Percentiles rank a stretch among this genome's conserved stretches.
Evolutionary conservation across 2,329 filamentous ascomycete species (phyloP).

Genomic region (Verticillium isaacii): DNA sequence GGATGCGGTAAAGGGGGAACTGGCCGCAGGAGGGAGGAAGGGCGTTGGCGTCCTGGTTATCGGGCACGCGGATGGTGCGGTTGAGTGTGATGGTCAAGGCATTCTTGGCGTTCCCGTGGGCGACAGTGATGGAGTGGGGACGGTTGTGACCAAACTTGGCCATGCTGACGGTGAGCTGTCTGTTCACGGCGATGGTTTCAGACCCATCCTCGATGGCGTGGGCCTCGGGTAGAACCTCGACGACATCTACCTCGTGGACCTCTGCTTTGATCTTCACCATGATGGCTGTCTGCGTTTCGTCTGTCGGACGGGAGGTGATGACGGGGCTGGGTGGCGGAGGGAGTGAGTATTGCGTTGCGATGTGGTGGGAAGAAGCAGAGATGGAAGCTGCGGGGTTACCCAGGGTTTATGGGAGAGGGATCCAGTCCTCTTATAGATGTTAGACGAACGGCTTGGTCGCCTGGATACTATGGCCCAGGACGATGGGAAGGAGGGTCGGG

Average conservation of each 20-base stretch:
- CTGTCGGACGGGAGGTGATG: too few species aligned
- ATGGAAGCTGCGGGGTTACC: neutral
- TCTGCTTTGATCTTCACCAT: neutral
- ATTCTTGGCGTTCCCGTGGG: slow-evolving; percentile 5
- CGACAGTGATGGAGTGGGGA: slow-evolving; percentile 4
- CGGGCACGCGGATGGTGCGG: slow-evolving; percentile 37
- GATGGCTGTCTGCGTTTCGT: neutral
- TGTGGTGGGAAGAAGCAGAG: neutral
- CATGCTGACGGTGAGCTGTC: slow-evolving; percentile 8
- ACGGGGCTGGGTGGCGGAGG: too few species aligned
- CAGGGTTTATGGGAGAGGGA: neutral
- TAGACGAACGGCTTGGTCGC: neutral
- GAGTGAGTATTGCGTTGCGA: neutral
- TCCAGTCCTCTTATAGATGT: neutral
- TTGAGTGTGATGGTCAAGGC: slow-evolving; percentile 28
- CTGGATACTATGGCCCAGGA: neutral
- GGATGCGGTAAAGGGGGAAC: slow-evolving; percentile 33
- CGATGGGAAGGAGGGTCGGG: neutral
- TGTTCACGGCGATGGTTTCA: slow-evolving; percentile 1
- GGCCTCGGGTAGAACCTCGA: slow-evolving; percentile 11
- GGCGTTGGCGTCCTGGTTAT: slow-evolving; percentile 22
- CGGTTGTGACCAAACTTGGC: neutral
- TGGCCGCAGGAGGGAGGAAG: slow-evolving; percentile 30
- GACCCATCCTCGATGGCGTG: neutral
- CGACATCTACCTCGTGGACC: neutral